Conservation (phyloP, 306 rosid genomes). For the Trifolium dubium region DNA sequence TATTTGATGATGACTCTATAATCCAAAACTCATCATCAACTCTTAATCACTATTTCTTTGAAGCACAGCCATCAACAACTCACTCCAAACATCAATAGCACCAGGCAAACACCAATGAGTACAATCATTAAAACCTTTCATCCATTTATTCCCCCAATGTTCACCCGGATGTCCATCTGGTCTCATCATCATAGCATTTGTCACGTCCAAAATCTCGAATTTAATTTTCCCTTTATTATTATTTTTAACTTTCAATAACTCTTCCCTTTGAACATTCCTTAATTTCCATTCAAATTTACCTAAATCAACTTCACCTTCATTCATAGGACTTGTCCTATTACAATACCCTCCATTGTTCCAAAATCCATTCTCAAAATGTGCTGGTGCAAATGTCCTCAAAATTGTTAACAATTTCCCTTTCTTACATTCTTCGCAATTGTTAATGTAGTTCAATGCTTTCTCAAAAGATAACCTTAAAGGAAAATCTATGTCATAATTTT, state of each 20-base stretch:
- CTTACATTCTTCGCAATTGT: constrained; percentile 52
- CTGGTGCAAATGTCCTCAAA: constrained; percentile 83
- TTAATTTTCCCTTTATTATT: constrained; percentile 43
- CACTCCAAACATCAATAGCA: constrained; percentile 81
- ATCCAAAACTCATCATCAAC: constrained; percentile 38
- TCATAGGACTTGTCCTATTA: constrained; percentile 63
- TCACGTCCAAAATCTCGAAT: constrained; percentile 64
- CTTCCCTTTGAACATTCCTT: constrained; percentile 68
- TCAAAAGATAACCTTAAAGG: constrained; percentile 61
- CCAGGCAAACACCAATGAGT: constrained; percentile 99
- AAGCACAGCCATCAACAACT: constrained; percentile 60
- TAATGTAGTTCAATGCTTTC: constrained; percentile 53
- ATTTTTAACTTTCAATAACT: constrained; percentile 52
- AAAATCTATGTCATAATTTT: constrained; percentile 38
- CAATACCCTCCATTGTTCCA: constrained; percentile 91
- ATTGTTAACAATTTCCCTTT: constrained; percentile 45
- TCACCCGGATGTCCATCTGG: constrained; percentile 87
- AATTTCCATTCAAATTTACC: constrained; percentile 58
- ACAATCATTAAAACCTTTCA: constrained; percentile 83
- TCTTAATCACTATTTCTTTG: constrained; percentile 37
- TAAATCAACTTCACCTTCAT: constrained; percentile 43
- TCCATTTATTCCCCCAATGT: constrained; percentile 81
- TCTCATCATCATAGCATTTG: constrained; percentile 82
- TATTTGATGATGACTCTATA: background rate
- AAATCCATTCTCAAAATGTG: constrained; percentile 76